Base-by-base conservation (phyloP, 73 alveolate species). In the Paramecium caudatum region DNA sequence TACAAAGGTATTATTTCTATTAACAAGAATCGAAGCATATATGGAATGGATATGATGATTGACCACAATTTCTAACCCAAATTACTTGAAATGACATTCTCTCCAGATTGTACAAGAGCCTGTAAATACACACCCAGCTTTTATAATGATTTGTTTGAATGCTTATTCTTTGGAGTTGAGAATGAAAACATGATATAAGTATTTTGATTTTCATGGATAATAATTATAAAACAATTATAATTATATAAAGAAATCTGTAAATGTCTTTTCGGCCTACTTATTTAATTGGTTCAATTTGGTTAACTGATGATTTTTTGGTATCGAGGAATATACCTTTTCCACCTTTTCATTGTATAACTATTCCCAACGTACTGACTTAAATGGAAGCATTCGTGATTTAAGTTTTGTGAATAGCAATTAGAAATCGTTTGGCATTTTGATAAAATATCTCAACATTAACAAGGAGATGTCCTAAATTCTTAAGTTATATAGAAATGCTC, bases 31-130 rank as follows among this genome's bases (percentile, higher is more conserved):
- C 61, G 88, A 86, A 45, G 63, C 16, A 34, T 78, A 63, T 97
- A 97, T 92, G 99, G 99, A 65, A 87, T 97, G 82, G 98, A 95
- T 86, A 94, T 96, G n/a, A 94, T 97, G 97, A 80, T 94, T 39
- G 95, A 87, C 83, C 65, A 50, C 23, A 82, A 92, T 39, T 94
- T 87, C 41, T 93, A 93, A 62, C 99, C 98, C 16, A 95, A 95
- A 92, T 65, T 96, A 41, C 69, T 96, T 23, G 99, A 96, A 87
- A 93, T 95, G 70, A 96, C 97, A 27, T 96, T 91, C 91, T 93
- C 94, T 74, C 99, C 99, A 1, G 99, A 96, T 90, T 95, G 98
- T 80, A 92, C 91, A 63, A 91, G 99, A 82, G 98, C 98, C 19
- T 93, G 98, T 90, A 90, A 84, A 91, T 96, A 94, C 65, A 91